Conservation (phyloP, 306 rosid genomes). For the Fragaria ananassa region DNA sequence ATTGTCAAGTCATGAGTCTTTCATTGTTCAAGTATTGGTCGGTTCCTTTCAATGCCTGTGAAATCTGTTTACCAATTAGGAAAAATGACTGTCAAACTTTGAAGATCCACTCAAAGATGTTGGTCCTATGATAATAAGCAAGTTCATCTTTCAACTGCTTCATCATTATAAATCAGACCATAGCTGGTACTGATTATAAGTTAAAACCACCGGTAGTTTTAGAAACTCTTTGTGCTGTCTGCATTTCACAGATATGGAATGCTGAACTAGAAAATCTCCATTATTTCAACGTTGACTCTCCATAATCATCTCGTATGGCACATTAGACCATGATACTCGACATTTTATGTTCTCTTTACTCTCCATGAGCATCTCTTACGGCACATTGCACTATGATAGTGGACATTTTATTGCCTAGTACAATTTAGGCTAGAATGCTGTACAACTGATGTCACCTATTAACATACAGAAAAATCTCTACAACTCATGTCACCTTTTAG, state of each 20-base stretch:
- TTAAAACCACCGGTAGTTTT: not conserved
- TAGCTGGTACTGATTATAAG: not conserved
- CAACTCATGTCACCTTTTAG: slow-evolving; percentile 11
- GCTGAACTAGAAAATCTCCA: not conserved
- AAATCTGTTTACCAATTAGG: slow-evolving; percentile 10
- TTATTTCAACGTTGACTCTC: not conserved
- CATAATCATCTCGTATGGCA: not conserved
- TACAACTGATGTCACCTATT: slow-evolving; percentile 27
- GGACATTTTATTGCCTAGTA: slow-evolving; percentile 12
- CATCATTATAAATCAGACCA: not conserved
- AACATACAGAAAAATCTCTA: slow-evolving; percentile 28
- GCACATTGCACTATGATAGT: not conserved
- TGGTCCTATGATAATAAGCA: not conserved
- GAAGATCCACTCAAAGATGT: not conserved
- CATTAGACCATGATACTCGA: not conserved
- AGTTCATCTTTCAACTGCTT: not conserved
- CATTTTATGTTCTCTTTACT: too few relatives aligned
- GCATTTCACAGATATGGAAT: not conserved
- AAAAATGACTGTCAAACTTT: not conserved
- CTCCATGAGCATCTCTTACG: not conserved
- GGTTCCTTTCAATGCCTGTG: slow-evolving; percentile 17
- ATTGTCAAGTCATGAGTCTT: too few relatives aligned
- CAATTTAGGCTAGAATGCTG: not conserved
- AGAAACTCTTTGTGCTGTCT: not conserved
- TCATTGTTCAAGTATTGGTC: not conserved